A percentile compares a stretch with the other conserved stretches of the same genome.
Evolutionary conservation across 192 early-diverging fungal species (phyloP).

Genomic region (Coemansia guatemalensis): DNA sequence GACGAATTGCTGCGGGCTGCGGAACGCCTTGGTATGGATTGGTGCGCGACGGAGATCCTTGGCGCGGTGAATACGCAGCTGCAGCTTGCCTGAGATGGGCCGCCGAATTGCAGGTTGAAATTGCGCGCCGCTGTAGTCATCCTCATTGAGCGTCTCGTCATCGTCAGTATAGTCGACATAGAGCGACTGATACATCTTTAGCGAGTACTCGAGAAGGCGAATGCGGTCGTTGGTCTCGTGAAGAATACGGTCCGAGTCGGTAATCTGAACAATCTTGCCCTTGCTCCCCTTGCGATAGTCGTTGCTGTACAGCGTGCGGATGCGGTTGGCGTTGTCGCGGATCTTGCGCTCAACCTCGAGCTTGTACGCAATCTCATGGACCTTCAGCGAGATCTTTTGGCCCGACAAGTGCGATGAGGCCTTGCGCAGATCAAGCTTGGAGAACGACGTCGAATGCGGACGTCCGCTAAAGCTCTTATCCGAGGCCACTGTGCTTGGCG

Average conservation of each 20-base stretch:
- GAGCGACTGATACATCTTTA: constrained; percentile 84
- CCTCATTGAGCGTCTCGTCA: constrained; percentile 58
- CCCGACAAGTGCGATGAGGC: constrained; percentile 64
- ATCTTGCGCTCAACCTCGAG: constrained; percentile 94
- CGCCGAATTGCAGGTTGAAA: constrained; percentile 64
- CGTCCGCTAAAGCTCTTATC: constrained; percentile 12
- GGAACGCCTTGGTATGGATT: constrained; percentile 53
- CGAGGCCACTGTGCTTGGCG: constrained; percentile 22
- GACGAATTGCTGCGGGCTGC: constrained; percentile 66
- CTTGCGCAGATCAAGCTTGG: constrained; percentile 65
- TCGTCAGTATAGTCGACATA: constrained; percentile 76
- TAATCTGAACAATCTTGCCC: constrained; percentile 53
- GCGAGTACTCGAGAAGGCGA: constrained; percentile 65
- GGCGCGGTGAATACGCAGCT: constrained; percentile 64
- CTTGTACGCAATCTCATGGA: constrained; percentile 86
- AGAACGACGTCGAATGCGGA: constrained; percentile 43
- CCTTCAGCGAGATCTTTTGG: constrained; percentile 77
- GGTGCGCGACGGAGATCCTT: constrained; percentile 60
- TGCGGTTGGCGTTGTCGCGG: constrained; percentile 57
- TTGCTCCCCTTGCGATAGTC: constrained; percentile 50
- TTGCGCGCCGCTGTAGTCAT: constrained; percentile 9
- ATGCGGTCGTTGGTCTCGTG: constrained; percentile 75
- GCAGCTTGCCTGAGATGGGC: constrained; percentile 70
- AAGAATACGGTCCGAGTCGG: constrained; percentile 39
- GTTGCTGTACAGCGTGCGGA: constrained; percentile 46